Evolutionary conservation across 2,329 filamentous ascomycete species (phyloP).

Genomic region (Magnaporthiopsis rhizophila): DNA sequence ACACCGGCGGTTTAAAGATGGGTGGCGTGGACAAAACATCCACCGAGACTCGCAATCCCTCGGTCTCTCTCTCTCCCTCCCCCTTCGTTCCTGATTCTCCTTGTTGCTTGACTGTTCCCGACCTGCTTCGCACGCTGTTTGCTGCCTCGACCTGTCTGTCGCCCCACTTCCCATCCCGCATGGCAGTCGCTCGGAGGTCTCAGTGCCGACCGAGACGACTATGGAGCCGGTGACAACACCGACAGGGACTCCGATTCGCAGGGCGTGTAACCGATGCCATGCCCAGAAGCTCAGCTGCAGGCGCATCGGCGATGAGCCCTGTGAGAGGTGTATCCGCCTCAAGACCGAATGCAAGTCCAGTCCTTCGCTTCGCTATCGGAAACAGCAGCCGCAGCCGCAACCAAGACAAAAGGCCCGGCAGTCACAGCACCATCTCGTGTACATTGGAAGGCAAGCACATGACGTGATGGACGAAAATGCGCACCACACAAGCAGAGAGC

Average conservation of each 20-base stretch:
- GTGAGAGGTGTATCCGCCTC: slow-evolving; percentile 34
- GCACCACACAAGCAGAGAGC: too few relatives aligned
- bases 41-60: not conserved
- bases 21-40: not conserved
- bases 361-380: slow-evolving; percentile 24
- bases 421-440: slow-evolving; percentile 5
- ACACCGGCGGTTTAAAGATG: slow-evolving; percentile 1
- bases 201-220: not conserved
- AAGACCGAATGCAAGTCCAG: slow-evolving; percentile 35
- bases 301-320: slow-evolving; percentile 29
- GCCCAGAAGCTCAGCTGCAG: slow-evolving; percentile 38
- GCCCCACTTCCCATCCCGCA: slow-evolving; percentile 1
- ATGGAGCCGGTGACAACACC: not conserved
- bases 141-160: not conserved
- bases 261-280: slow-evolving; percentile 40
- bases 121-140: not conserved
- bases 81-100: not conserved
- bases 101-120: not conserved
- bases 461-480: not conserved
- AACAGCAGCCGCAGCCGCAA: slow-evolving; percentile 16
- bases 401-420: too few relatives aligned
- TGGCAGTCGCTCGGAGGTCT: slow-evolving; percentile 8
- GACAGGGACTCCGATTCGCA: slow-evolving; percentile 21
- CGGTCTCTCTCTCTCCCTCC: not conserved
- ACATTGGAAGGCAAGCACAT: not conserved